Evolutionary conservation across 2,329 filamentous ascomycete species (phyloP).

Genomic region (Aspergillus novoparasiticus): DNA sequence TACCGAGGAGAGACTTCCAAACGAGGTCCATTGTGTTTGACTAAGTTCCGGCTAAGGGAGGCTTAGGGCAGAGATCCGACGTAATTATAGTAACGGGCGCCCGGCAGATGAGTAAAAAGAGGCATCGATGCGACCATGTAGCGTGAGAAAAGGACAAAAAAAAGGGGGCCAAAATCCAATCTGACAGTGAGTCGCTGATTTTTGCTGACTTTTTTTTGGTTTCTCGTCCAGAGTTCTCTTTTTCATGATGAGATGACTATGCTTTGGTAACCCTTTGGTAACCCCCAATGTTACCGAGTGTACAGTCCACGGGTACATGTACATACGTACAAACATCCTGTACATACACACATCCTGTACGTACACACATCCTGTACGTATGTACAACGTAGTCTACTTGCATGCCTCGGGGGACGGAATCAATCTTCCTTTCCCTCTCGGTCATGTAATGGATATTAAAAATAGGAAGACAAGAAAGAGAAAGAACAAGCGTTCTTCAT

Average conservation of each 20-base stretch:
- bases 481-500: too few species aligned
- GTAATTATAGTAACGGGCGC: background rate
- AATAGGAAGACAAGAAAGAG: background rate
- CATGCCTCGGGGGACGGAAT: too few species aligned
- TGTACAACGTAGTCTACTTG: too few species aligned
- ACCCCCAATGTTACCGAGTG: too few species aligned
- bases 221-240: background rate
- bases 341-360: too few species aligned
- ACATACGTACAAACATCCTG: too few species aligned
- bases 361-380: too few species aligned
- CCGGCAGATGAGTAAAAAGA: background rate
- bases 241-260: background rate
- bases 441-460: background rate
- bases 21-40: constrained; percentile 4
- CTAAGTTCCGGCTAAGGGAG: background rate
- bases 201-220: too few species aligned
- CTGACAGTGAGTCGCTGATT: too few species aligned
- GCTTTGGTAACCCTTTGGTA: background rate
- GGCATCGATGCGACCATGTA: background rate
- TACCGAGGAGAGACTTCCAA: background rate
- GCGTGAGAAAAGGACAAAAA: background rate
- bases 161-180: background rate
- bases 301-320: too few species aligned
- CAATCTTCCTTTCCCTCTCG: too few species aligned
- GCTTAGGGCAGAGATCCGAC: background rate